Base-by-base conservation (phyloP, 2,329 filamentous ascomycete species). In the Mycocentrospora acerina region DNA sequence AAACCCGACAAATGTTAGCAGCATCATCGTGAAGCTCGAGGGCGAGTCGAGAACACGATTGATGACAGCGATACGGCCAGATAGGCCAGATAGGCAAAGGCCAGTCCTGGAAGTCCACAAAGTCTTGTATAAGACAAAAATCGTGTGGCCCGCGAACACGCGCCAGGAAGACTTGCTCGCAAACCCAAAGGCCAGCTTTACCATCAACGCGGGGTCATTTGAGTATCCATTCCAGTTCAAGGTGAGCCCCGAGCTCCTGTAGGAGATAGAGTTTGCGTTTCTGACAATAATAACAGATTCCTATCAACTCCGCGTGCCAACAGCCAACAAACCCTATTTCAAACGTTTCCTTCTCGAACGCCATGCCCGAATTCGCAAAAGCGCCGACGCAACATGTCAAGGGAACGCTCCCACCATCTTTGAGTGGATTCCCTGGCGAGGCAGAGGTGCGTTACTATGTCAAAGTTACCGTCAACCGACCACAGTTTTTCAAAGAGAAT, bases 381-480 rank as follows among this genome's bases (percentile, higher is more conserved):
- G 65, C 71, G 4, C 68, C 73, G 2, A 67, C 69, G 29, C 72
- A 71, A 31, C 93, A 98, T 71, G 81, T 93, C 48, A 93, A 86
- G 60, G 82, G 83, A 53, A 95, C 90, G 0, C 75, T 98, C 9
- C 93, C 93, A 4, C 93, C 93, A 0, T 94, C 90, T 4, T 72
- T 97, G 37, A 87, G 80, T n/a, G 89, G 88, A 3, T 90, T 93
- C 51, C 88, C 88, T 0, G 85, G 85, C 22, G 82, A 90, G 66
- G 91, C 90, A 15, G 90, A 95, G 68, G 90, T 97, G 44, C 80
- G 84, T 53, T 98, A 98, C 69, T 98, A 88, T 63, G 78, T 97
- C 62, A 98, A 98, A 66, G 89, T 86, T n/a, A 97, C 93, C 0
- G 83, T 97, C 5, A 88, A 90, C 58, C 78, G 90, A n/a, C 89